phyloP scores from a whole-genome alignment of 2,329 filamentous ascomycete species.

The Domatiomyces globalis region DNA sequence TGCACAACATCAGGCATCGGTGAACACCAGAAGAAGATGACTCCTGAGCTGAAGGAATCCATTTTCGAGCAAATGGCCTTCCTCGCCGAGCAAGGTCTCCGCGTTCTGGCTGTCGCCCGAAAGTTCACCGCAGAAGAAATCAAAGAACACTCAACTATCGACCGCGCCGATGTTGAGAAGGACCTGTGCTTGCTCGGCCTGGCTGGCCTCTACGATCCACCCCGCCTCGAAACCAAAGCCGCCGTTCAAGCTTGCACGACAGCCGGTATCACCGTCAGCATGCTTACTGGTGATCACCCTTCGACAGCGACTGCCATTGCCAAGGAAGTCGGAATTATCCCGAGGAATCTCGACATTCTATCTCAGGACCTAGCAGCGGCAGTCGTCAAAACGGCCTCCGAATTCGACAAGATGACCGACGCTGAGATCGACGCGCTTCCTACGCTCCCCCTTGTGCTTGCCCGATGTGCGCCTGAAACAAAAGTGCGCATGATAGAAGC shows the following conservation, averaged over 20 bases:
- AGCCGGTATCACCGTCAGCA: slow-evolving; percentile 44
- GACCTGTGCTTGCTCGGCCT: slow-evolving; percentile 44
- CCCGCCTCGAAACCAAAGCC: slow-evolving; percentile 43
- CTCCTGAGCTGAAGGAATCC: slow-evolving; percentile 27
- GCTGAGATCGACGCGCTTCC: slow-evolving; percentile 50
- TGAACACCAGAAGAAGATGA: slow-evolving; percentile 28
- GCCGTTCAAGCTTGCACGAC: slow-evolving; percentile 40
- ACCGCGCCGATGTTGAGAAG: slow-evolving; percentile 38
- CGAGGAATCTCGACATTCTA: slow-evolving; percentile 31
- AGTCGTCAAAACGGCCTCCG: slow-evolving; percentile 41
- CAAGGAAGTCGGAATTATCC: slow-evolving; percentile 43
- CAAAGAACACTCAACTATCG: slow-evolving; percentile 22
- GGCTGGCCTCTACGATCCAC: slow-evolving; percentile 48
- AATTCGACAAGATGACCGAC: slow-evolving; percentile 41
- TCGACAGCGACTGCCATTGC: slow-evolving; percentile 44
- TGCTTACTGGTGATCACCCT: slow-evolving; percentile 45
- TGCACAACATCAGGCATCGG: slow-evolving; percentile 36
- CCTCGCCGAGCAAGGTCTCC: slow-evolving; percentile 44
- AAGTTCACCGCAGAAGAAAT: slow-evolving; percentile 20
- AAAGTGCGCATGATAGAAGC: slow-evolving; percentile 88
- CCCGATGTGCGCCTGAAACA: slow-evolving; percentile 69
- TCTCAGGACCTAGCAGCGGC: slow-evolving; percentile 33
- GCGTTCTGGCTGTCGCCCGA: slow-evolving; percentile 44
- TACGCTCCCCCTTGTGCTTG: slow-evolving; percentile 65
- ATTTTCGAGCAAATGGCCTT: slow-evolving; percentile 43